These are phyloP conservation scores for Tetragonia tetragonoides DNA, from an alignment of 148 eudicot species.

Conservation along the genomic window DNA sequence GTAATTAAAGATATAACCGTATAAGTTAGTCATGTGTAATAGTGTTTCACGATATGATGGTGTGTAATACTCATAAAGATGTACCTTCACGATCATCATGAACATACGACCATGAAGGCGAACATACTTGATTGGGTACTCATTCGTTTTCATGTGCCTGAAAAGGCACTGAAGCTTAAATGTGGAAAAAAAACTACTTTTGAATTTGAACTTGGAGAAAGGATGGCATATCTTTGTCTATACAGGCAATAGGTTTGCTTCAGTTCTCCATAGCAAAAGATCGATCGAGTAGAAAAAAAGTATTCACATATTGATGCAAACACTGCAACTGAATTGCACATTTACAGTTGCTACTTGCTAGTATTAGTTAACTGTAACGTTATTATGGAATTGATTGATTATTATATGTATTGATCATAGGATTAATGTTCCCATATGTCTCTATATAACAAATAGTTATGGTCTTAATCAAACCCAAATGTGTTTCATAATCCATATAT, in stretches of 20 bases:
- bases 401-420: background rate
- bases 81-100: too few relatives aligned
- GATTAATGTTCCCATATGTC: background rate
- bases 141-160: background rate
- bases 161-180: conserved; percentile 18
- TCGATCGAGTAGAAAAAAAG: conserved; percentile 46
- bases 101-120: too few relatives aligned
- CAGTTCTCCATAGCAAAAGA: conserved; percentile 31
- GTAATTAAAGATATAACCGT: too few relatives aligned
- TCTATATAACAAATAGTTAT: background rate
- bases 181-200: background rate
- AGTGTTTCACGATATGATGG: too few relatives aligned
- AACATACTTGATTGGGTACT: too few relatives aligned
- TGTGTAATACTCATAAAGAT: too few relatives aligned
- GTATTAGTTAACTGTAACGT: background rate
- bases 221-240: conserved; percentile 57
- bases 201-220: background rate
- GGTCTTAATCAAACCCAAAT: background rate
- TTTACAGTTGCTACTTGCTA: background rate
- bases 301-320: conserved; percentile 35
- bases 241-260: conserved; percentile 56
- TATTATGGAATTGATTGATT: background rate
- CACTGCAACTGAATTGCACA: conserved; percentile 32
- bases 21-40: too few relatives aligned
- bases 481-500: too few relatives aligned